phyloP scores from a whole-genome alignment of 75 land plant species.

The Pinus tabuliformis region DNA sequence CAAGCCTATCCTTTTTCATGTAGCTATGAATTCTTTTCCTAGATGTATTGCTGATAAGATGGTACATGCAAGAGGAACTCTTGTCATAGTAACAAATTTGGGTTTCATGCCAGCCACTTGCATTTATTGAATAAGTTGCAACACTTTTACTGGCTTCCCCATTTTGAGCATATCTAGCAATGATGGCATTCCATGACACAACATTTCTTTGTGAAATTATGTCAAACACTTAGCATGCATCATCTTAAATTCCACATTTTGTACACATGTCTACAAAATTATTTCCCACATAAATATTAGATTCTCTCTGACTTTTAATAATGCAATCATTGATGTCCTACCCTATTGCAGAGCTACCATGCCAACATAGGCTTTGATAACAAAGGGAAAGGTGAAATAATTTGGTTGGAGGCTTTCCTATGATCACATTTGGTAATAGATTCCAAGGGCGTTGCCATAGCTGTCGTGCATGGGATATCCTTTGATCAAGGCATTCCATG shows the following conservation, averaged over 20 bases:
- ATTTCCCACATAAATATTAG: conserved; percentile 26
- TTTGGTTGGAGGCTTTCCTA: conserved; percentile 17
- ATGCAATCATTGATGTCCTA: conserved; percentile 16
- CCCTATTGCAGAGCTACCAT: conserved; percentile 12
- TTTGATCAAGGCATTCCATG: conserved; percentile 38
- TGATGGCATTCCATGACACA: conserved; percentile 33
- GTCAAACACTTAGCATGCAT: conserved; percentile 24
- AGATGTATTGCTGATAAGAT: not conserved
- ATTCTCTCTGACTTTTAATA: conserved; percentile 16
- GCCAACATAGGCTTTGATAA: conserved; percentile 25
- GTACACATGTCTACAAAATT: conserved; percentile 32
- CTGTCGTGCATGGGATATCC: conserved; percentile 23
- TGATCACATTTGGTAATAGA: conserved; percentile 18
- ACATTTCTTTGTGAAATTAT: conserved; percentile 19
- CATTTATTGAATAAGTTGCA: conserved; percentile 15
- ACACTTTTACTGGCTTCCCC: conserved; percentile 15
- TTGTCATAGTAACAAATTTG: conserved; percentile 22
- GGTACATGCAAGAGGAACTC: conserved; percentile 2
- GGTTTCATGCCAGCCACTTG: conserved; percentile 10
- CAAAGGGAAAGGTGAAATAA: conserved; percentile 21
- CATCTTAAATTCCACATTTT: conserved; percentile 21
- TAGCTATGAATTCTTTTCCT: conserved; percentile 41
- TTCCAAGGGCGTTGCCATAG: conserved; percentile 17
- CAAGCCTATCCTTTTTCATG: conserved; percentile 15
- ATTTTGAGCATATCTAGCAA: conserved; percentile 15